These are phyloP conservation scores for Pythium brachiatum DNA, from an alignment of 352 stramenopile species.

Conservation along the genomic window DNA sequence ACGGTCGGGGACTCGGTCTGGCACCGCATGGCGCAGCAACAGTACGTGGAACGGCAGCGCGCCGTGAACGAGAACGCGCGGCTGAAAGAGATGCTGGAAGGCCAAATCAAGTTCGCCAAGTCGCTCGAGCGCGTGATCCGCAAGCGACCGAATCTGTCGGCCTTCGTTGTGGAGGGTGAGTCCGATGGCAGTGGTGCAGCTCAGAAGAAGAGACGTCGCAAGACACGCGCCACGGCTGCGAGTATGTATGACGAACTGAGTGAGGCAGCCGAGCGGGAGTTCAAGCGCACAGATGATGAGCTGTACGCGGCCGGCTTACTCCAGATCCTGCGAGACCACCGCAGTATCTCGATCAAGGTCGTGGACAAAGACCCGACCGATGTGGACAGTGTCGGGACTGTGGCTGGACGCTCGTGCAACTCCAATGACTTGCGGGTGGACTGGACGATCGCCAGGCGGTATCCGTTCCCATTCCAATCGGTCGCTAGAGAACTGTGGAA, in stretches of 20 bases:
- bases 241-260: conserved; percentile 28
- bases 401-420: background rate
- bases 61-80: conserved; percentile 35
- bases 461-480: conserved; percentile 33
- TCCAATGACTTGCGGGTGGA: conserved; percentile 29
- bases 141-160: conserved; percentile 32
- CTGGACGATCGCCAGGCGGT: conserved; percentile 24
- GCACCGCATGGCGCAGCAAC: conserved; percentile 40
- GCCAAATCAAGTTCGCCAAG: conserved; percentile 38
- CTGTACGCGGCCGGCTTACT: conserved; percentile 16
- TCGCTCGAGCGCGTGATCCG: conserved; percentile 35
- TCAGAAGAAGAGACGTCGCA: background rate
- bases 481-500: conserved; percentile 34
- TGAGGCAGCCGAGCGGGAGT: conserved; percentile 22
- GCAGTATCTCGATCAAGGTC: conserved; percentile 26
- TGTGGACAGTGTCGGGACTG: background rate
- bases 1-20: conserved; percentile 28
- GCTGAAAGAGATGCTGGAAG: conserved; percentile 28
- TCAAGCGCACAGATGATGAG: conserved; percentile 21
- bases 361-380: conserved; percentile 19
- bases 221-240: conserved; percentile 1
- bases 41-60: conserved; percentile 33
- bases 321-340: conserved; percentile 24
- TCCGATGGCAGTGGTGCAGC: conserved; percentile 3
- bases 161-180: background rate